These are phyloP conservation scores for Candida sphagnicola DNA, from an alignment of 805 yeast species.

Conservation along the genomic window DNA sequence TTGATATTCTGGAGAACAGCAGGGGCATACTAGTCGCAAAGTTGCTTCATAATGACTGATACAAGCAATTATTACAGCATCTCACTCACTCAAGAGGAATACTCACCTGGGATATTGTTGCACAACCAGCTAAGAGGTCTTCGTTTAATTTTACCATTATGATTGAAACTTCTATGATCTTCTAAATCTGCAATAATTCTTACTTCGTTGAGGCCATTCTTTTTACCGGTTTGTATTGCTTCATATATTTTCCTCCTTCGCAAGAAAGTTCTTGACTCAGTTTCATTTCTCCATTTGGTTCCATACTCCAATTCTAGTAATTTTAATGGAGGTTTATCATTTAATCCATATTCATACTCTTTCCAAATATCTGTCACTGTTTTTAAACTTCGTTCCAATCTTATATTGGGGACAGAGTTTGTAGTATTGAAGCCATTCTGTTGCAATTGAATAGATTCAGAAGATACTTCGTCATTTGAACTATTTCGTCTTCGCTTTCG, in stretches of 20 bases:
- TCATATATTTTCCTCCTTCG: constrained; percentile 51
- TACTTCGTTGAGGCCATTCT: constrained; percentile 40
- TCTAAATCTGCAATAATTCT: constrained; percentile 46
- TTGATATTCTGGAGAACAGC: too few relatives aligned
- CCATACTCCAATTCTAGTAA: constrained; percentile 46
- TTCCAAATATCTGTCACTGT: constrained; percentile 52
- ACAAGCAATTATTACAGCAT: too few relatives aligned
- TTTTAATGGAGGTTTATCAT: constrained; percentile 50
- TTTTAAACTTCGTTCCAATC: constrained; percentile 23
- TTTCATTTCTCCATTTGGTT: constrained; percentile 55
- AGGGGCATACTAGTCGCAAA: too few relatives aligned
- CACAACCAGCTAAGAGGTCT: constrained; percentile 27
- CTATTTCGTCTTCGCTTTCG: background rate
- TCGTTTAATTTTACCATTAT: constrained; percentile 35
- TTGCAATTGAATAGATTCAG: background rate
- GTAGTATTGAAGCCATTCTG: background rate
- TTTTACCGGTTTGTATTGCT: constrained; percentile 49
- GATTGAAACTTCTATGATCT: constrained; percentile 37
- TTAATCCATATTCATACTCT: constrained; percentile 50
- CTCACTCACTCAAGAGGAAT: too few relatives aligned
- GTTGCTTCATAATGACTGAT: too few relatives aligned
- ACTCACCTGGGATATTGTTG: constrained; percentile 24
- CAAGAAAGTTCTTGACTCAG: constrained; percentile 50
- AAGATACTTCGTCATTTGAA: background rate
- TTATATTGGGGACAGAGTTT: constrained; percentile 17